Evolutionary conservation across 805 yeast species (phyloP).

Genomic region (Komagataella ulmi): DNA sequence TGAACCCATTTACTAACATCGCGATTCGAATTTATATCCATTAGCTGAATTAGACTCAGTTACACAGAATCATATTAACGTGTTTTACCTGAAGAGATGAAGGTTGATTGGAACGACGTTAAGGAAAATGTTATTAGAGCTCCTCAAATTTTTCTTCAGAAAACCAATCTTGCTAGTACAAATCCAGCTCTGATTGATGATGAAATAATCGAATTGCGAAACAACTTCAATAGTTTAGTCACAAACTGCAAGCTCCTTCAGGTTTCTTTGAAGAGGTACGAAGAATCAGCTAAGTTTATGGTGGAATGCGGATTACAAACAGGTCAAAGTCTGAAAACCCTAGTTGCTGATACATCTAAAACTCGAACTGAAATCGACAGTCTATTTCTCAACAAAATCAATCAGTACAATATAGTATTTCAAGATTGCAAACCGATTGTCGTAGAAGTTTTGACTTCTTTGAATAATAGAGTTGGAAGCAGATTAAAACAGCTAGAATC

Average conservation of each 20-base stretch:
- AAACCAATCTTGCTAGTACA: neutral
- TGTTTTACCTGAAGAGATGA: neutral
- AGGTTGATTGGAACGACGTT: conserved; percentile 1
- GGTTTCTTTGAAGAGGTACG: neutral
- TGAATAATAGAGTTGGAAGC: conserved; percentile 11
- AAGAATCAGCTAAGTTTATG: neutral
- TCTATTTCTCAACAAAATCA: neutral
- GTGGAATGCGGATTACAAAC: neutral
- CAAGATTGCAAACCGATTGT: conserved; percentile 3
- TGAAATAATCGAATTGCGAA: neutral
- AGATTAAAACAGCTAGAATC: conserved; percentile 7
- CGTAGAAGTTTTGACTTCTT: conserved; percentile 13
- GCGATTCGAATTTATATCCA: neutral
- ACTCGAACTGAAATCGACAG: neutral
- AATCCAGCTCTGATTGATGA: neutral
- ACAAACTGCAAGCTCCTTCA: neutral
- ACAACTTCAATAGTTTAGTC: neutral
- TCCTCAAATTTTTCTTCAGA: neutral
- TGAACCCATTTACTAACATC: neutral
- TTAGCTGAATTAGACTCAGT: no score
- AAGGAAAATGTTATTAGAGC: neutral
- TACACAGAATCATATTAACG: neutral
- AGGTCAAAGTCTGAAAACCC: neutral
- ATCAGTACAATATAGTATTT: conserved; percentile 1
- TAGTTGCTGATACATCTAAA: neutral